Base-by-base conservation (phyloP, 352 stramenopile species). In the Peronospora destructor region DNA sequence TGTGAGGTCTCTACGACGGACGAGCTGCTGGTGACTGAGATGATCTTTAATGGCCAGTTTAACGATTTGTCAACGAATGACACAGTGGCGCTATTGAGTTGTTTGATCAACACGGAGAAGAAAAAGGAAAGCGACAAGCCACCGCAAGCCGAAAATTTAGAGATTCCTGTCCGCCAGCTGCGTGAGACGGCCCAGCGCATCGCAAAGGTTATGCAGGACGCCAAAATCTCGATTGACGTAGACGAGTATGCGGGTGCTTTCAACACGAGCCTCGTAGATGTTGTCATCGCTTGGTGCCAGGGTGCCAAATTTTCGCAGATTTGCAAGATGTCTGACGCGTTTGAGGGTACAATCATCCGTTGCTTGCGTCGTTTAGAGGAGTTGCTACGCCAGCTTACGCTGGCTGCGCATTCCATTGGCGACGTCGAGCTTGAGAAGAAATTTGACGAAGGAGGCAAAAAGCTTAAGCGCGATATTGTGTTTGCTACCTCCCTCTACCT, bases 401-500 rank as follows among this genome's bases (percentile, higher is more conserved):
- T 86, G 47, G 96, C 96, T n/a, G 84, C 94, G 11, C 90, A 96
- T 64, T 92, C 92, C 26, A 98, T 99, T 53, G 97, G 97, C 10
- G 97, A 99, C 63, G 72, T 95, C 17, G 93, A 97, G 56, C 78
- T 99, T 3, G 84, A 98, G 73, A 85, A 92, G 39, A 99, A 98
- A 70, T 99, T 99, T 56, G 90, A 97, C 28, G 91, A 97, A 53
- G 95, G 92, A 36, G 85, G 91, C 58, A 95, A 98, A 61, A 92
- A 97, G 49, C 94, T 99, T 61, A 97, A 98, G 71, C 88, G 97
- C 45, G 97, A 99, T 62, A 99, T 99, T 70, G 95, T 99, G 10
- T 99, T 99, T 85, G 96, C 87, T n/a, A 96, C 91, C 41, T 98
- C 94, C 32, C 75, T 99, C 25, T 99, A 99, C 61, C 65, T 99